These are phyloP conservation scores for Lachnellula hyalina DNA, from an alignment of 2,329 filamentous ascomycete species.

Conservation along the genomic window DNA sequence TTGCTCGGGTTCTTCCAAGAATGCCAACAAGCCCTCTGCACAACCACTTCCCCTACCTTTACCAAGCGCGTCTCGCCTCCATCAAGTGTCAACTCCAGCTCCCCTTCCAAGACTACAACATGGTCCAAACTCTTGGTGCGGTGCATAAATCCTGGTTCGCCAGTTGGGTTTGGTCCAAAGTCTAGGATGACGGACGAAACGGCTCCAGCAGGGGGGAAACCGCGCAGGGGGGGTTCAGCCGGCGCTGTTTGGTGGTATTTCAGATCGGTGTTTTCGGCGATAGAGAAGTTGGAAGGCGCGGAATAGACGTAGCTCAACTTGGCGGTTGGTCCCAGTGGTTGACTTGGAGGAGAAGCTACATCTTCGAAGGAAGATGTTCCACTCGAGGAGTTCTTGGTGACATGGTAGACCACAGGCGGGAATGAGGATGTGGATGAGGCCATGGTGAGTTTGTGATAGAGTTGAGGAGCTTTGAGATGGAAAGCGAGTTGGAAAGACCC, in stretches of 20 bases:
- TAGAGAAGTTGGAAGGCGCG: slow-evolving; percentile 4
- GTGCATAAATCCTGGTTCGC: slow-evolving; percentile 31
- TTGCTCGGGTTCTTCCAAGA: slow-evolving; percentile 32
- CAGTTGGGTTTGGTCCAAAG: slow-evolving; percentile 10
- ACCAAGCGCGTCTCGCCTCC: slow-evolving; percentile 35
- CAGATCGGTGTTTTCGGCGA: slow-evolving; percentile 8
- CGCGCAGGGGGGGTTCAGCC: background rate
- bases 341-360: background rate
- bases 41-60: slow-evolving; percentile 34
- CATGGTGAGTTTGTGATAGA: too few relatives aligned
- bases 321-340: background rate
- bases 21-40: slow-evolving; percentile 40
- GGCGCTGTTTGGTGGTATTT: slow-evolving; percentile 2
- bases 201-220: slow-evolving; percentile 7
- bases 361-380: slow-evolving; percentile 2
- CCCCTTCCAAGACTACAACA: slow-evolving; percentile 33
- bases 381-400: slow-evolving; percentile 3
- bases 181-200: background rate
- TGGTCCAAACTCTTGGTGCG: slow-evolving; percentile 39
- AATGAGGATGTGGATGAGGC: background rate
- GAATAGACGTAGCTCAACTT: slow-evolving; percentile 15
- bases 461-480: too few relatives aligned
- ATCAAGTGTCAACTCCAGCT: slow-evolving; percentile 35
- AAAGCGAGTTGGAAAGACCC: background rate
- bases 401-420: background rate